These are phyloP conservation scores for Hemisphaericaspora nanyangensis DNA, from an alignment of 805 yeast species.

Conservation along the genomic window DNA sequence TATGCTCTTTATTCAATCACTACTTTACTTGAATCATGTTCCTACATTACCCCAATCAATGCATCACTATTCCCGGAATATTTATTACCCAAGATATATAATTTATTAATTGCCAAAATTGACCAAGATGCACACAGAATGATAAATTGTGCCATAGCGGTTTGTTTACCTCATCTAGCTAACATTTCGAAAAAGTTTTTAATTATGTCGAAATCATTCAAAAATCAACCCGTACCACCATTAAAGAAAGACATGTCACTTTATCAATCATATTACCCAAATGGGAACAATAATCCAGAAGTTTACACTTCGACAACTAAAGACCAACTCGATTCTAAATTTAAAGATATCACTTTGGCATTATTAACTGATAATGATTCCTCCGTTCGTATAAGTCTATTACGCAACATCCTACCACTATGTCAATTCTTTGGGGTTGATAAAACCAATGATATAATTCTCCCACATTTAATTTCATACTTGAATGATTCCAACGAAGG, in stretches of 20 bases:
- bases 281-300: conserved; percentile 1
- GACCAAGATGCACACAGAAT: conserved; percentile 3
- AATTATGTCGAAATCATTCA: conserved; percentile 54
- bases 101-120: conserved; percentile 22
- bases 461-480: conserved; percentile 89
- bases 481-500: conserved; percentile 73
- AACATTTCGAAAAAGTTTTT: conserved; percentile 58
- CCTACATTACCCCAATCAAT: conserved; percentile 68
- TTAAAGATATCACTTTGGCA: conserved; percentile 62
- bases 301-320: conserved; percentile 23
- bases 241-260: not conserved
- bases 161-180: conserved; percentile 71
- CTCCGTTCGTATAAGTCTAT: conserved; percentile 63
- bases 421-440: conserved; percentile 84
- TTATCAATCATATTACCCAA: conserved; percentile 2
- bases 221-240: conserved; percentile 15
- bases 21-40: conserved; percentile 62
- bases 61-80: conserved; percentile 78
- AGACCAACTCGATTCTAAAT: conserved; percentile 44
- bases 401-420: conserved; percentile 68
- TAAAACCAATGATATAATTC: conserved; percentile 79
- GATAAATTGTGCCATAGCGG: conserved; percentile 45
- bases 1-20: conserved; percentile 63
- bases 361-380: conserved; percentile 68
- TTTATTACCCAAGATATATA: conserved; percentile 61